phyloP scores from a whole-genome alignment of 306 rosid species.

The Vigna mungo region DNA sequence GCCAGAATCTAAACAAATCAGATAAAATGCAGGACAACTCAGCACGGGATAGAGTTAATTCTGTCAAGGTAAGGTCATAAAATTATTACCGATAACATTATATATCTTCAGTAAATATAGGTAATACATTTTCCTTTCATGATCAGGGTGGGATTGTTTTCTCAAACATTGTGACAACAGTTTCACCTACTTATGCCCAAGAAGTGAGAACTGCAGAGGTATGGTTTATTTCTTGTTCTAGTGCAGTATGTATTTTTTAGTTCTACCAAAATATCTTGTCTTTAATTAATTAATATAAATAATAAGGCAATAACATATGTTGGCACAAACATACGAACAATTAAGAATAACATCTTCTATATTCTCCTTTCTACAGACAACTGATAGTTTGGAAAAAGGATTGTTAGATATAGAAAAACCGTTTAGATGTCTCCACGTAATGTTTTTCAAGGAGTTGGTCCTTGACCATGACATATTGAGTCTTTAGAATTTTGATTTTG shows the following conservation, averaged over 20 bases:
- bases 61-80: slow-evolving; percentile 76
- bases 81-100: slow-evolving; percentile 19
- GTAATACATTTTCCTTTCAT: slow-evolving; percentile 39
- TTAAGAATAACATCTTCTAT: slow-evolving; percentile 24
- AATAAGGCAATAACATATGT: slow-evolving; percentile 1
- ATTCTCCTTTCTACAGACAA: slow-evolving; percentile 24
- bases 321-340: slow-evolving; percentile 22
- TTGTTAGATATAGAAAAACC: slow-evolving; percentile 23
- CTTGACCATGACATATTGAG: slow-evolving; percentile 26
- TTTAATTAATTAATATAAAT: slow-evolving; percentile 10
- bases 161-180: slow-evolving; percentile 97
- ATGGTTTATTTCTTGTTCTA: slow-evolving; percentile 47
- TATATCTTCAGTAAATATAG: slow-evolving; percentile 27
- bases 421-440: slow-evolving; percentile 9
- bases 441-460: slow-evolving; percentile 29
- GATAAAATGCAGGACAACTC: slow-evolving; percentile 97
- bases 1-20: slow-evolving; percentile 67
- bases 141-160: slow-evolving; percentile 93
- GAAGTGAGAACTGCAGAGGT: slow-evolving; percentile 97
- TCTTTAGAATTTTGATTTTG: slow-evolving; percentile 14
- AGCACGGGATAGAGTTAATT: slow-evolving; percentile 76
- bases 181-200: slow-evolving; percentile 94
- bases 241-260: slow-evolving; percentile 25
- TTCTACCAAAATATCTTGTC: slow-evolving; percentile 27
- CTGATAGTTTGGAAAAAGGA: slow-evolving; percentile 35